Conservation (phyloP, 768 basidiomycete species). For the Collybia nuda region DNA sequence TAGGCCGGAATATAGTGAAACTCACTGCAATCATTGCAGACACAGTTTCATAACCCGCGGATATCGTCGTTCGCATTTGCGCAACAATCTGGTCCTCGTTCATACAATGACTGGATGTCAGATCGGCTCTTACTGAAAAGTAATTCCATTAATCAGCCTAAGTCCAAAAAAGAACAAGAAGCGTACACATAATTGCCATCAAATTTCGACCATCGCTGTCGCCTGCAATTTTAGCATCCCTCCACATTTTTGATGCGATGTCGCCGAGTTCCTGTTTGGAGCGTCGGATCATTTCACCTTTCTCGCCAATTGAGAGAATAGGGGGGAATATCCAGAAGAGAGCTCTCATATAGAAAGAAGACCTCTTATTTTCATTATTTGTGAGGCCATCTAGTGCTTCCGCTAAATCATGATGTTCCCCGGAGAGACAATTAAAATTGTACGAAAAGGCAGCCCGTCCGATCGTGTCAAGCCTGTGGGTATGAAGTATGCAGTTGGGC, state of each 20-base stretch:
- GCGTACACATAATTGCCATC: slow-evolving; percentile 55
- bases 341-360: slow-evolving; percentile 64
- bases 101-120: slow-evolving; percentile 35
- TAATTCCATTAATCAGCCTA: neutral
- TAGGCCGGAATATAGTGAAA: slow-evolving; percentile 14
- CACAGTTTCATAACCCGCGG: slow-evolving; percentile 59
- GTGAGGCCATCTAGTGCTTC: slow-evolving; percentile 58
- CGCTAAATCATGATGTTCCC: slow-evolving; percentile 45
- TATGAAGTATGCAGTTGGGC: slow-evolving; percentile 3
- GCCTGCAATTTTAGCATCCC: slow-evolving; percentile 46
- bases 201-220: slow-evolving; percentile 46
- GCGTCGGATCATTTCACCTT: slow-evolving; percentile 55
- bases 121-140: slow-evolving; percentile 42
- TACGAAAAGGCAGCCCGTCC: slow-evolving; percentile 63
- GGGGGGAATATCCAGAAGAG: slow-evolving; percentile 61
- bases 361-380: slow-evolving; percentile 56
- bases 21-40: slow-evolving; percentile 43
- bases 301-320: slow-evolving; percentile 54
- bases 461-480: slow-evolving; percentile 53
- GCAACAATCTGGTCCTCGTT: slow-evolving; percentile 52
- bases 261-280: slow-evolving; percentile 54
- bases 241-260: slow-evolving; percentile 52
- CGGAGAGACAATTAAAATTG: slow-evolving; percentile 57
- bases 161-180: neutral
- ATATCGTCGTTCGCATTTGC: slow-evolving; percentile 64